These are phyloP conservation scores for Debaryomyces tyrocola DNA, from an alignment of 805 yeast genomes.

Conservation along the genomic window DNA sequence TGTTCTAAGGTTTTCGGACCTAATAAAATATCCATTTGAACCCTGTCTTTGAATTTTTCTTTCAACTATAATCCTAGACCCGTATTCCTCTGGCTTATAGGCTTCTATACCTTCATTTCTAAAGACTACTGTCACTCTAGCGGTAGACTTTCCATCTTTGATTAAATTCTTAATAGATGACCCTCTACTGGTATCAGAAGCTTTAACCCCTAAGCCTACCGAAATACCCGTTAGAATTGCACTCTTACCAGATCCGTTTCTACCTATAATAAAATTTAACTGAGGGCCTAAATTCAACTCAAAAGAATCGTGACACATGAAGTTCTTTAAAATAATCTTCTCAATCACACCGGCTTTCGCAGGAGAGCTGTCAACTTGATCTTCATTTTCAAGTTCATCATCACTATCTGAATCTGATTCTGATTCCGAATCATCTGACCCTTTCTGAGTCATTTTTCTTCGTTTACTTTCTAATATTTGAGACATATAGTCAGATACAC, in stretches of 20 bases:
- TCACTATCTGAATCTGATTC: constrained; percentile 7
- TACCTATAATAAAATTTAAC: constrained; percentile 83
- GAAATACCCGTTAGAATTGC: constrained; percentile 86
- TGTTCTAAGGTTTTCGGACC: constrained; percentile 49
- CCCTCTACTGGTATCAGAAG: constrained; percentile 85
- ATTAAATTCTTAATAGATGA: constrained; percentile 66
- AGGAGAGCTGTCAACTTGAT: constrained; percentile 13
- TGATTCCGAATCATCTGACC: constrained; percentile 6
- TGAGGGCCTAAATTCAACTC: constrained; percentile 73
- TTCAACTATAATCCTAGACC: constrained; percentile 68
- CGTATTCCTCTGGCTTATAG: constrained; percentile 63
- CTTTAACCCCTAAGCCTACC: constrained; percentile 86
- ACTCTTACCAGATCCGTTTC: constrained; percentile 89
- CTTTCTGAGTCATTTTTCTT: constrained; percentile 8
- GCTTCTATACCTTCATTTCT: constrained; percentile 68
- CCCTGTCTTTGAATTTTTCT: constrained; percentile 61
- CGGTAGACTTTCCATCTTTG: constrained; percentile 70
- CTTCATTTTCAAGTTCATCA: constrained; percentile 9
- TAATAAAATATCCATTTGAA: constrained; percentile 52
- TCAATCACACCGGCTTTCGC: constrained; percentile 68
- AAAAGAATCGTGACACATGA: constrained; percentile 89
- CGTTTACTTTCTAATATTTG: constrained; percentile 13
- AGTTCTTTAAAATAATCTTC: constrained; percentile 63
- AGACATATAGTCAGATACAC: constrained; percentile 12
- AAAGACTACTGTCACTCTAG: constrained; percentile 65